These are phyloP conservation scores for Xylariaceae sp. DNA, from an alignment of 2,329 filamentous ascomycete genomes.

Conservation along the genomic window DNA sequence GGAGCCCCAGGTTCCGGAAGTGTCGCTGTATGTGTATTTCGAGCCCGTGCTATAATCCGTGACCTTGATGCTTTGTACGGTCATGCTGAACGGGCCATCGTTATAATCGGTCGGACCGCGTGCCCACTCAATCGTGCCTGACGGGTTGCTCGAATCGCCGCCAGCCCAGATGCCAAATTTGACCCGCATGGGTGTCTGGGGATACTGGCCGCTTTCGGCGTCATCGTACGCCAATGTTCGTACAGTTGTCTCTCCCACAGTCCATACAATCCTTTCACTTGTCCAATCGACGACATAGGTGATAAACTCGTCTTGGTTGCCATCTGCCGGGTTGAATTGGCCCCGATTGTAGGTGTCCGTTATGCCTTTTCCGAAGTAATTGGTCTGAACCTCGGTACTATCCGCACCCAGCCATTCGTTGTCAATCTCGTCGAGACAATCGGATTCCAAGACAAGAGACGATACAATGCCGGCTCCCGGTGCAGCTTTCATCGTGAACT, in stretches of 20 bases:
- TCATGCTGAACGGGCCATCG: conserved; percentile 81
- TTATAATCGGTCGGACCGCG: conserved; percentile 80
- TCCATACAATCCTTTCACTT: conserved; percentile 77
- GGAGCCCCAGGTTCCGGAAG: conserved; percentile 72
- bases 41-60: conserved; percentile 92
- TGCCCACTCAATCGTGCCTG: conserved; percentile 87
- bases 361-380: conserved; percentile 94
- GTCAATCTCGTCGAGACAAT: conserved; percentile 92
- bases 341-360: conserved; percentile 84
- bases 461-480: conserved; percentile 90
- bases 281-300: conserved; percentile 95
- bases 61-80: conserved; percentile 69
- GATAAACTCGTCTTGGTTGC: conserved; percentile 72
- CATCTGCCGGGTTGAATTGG: conserved; percentile 66
- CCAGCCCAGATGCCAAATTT: conserved; percentile 91
- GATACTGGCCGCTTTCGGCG: conserved; percentile 72
- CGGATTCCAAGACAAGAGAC: conserved; percentile 85
- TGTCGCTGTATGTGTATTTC: conserved; percentile 77
- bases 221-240: conserved; percentile 68
- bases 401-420: conserved; percentile 91
- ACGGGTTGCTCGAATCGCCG: conserved; percentile 73
- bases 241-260: conserved; percentile 71
- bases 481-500: conserved; percentile 79
- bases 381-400: conserved; percentile 77
- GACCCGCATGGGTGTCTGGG: conserved; percentile 92